Evolutionary conservation across 768 basidiomycete species (phyloP).

Genomic region (Coprinellus micaceus): DNA sequence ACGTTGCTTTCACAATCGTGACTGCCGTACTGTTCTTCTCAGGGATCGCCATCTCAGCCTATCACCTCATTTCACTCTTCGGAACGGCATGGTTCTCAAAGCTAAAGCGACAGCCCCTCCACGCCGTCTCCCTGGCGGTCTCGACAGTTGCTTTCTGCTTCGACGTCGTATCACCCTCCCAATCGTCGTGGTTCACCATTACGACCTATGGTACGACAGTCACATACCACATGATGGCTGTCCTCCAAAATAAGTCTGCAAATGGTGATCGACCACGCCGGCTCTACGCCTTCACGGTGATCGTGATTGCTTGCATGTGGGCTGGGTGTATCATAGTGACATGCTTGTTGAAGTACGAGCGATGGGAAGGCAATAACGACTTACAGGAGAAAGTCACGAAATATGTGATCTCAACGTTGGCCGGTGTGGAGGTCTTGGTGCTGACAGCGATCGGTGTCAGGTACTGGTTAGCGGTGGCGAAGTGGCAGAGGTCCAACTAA

Average conservation of each 20-base stretch:
- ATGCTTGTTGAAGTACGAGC: neutral
- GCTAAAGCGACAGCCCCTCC: neutral
- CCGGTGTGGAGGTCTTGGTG: too few relatives aligned
- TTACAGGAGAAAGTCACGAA: too few relatives aligned
- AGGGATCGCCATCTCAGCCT: neutral
- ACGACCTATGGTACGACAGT: neutral
- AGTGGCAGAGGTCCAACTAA: too few relatives aligned
- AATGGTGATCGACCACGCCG: neutral
- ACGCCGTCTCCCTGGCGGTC: neutral
- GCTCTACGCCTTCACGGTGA: neutral
- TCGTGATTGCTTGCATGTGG: neutral
- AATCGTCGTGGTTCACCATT: slow-evolving; percentile 2
- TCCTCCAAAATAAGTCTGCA: neutral
- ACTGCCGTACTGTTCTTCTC: neutral
- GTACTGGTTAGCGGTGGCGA: too few relatives aligned
- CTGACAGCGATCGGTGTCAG: too few relatives aligned
- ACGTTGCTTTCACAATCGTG: neutral
- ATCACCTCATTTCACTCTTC: neutral
- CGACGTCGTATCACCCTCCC: neutral
- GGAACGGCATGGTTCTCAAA: neutral
- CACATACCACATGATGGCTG: slow-evolving; percentile 1
- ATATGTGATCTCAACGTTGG: too few relatives aligned
- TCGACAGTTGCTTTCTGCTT: neutral
- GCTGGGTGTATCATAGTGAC: neutral
- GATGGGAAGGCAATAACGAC: too few relatives aligned